Evolutionary conservation across 1,284 basidiomycete species (phyloP).

Genomic region (Puccinia horiana): DNA sequence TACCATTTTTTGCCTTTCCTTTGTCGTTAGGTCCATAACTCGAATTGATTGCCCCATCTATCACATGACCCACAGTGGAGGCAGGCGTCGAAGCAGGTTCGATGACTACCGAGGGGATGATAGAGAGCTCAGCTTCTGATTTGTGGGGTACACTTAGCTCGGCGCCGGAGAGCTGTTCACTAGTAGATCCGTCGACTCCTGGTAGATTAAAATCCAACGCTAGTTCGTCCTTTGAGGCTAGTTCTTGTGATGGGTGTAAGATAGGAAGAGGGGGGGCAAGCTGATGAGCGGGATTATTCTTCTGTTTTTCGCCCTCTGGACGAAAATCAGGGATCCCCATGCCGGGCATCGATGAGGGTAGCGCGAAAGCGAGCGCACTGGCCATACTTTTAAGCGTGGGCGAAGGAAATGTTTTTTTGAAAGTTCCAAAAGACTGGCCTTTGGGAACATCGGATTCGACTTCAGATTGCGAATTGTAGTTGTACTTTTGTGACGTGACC

Average conservation of each 20-base stretch:
- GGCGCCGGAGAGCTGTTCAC: background rate
- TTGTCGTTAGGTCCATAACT: background rate
- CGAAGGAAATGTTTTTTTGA: conserved; percentile 48
- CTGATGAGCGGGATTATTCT: background rate
- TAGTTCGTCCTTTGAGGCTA: background rate
- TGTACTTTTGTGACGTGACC: conserved; percentile 35
- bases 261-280: background rate
- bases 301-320: conserved; percentile 13
- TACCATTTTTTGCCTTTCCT: background rate
- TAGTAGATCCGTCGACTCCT: background rate
- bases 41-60: background rate
- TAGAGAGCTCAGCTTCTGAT: conserved; percentile 9
- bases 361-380: conserved; percentile 42
- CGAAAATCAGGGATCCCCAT: conserved; percentile 25
- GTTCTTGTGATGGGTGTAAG: background rate
- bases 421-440: conserved; percentile 32
- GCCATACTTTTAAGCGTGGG: conserved; percentile 47
- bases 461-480: conserved; percentile 49
- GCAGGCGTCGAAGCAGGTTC: conserved; percentile 30
- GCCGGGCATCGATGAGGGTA: conserved; percentile 49
- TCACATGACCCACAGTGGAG: background rate
- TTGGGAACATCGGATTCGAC: conserved; percentile 44
- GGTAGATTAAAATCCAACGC: background rate
- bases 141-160: background rate
- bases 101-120: conserved; percentile 41